Evolutionary conservation across 345 rosid species (phyloP), one percentile per base, ranked within the genome.

Genomic region (Tarenaya hassleriana): DNA sequence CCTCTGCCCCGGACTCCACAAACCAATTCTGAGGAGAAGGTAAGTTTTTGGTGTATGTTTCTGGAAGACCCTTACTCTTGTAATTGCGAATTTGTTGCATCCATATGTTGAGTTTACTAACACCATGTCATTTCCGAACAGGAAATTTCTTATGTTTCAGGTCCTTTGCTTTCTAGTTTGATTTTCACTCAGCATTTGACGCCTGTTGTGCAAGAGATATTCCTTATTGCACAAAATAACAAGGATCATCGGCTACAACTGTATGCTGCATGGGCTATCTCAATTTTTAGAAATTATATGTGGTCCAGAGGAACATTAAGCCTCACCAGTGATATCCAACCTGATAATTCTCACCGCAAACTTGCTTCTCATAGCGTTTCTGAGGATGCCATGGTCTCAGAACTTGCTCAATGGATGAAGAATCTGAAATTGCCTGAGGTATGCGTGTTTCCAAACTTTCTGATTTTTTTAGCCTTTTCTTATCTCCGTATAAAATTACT

Each of bases 181-280:
- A 59, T 56, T 62, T 80, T 73, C 34, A 84, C 76, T 54, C 76
- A 79, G 57, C 45, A 41, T 24, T 41, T 83, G 72, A 80, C 78
- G 15, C 61, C 87, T 47, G 44, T 80, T 75, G 60, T 86, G 51
- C 98, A 82, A 76, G 95, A 86, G 50, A 74, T 86, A 57, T 91
- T 86, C 73, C 89, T 84, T 47, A 65, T 77, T 38, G 96, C 92
- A 0, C 95, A 84, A 76, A 72, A 73, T 59, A 75, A 88, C 40
- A 78, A 77, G 50, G 84, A 91, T 63, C 76, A 56, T 59, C 84
- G 70, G 67, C 67, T 77, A 66, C 84, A 80, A 68, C 81, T 78
- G 27, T 78, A 74, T 70, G 94, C 96, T 31, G 80, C 96, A 15
- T 91, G 98, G 98, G 81, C 87, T 21, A 66, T 82, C 61, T 78